Conservation (phyloP, 768 basidiomycete species). For the Strobilomyces echinocephalus region DNA sequence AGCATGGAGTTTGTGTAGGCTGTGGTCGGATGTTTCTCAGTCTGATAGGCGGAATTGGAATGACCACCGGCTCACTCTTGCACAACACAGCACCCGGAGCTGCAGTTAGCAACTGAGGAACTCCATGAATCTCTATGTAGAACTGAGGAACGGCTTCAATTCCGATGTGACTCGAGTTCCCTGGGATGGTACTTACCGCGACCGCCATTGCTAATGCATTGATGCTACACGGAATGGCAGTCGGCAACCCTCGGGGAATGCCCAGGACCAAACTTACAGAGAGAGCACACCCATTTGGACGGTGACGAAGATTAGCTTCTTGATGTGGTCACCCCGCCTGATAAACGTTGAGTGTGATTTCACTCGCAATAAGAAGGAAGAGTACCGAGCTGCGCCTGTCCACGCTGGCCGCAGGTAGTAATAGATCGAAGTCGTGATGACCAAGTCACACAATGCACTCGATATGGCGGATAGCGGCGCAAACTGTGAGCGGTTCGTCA, state of each 20-base stretch:
- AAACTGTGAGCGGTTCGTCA: slow-evolving; percentile 2
- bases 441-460: slow-evolving; percentile 17
- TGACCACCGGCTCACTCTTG: slow-evolving; percentile 12
- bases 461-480: slow-evolving; percentile 5
- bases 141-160: slow-evolving; percentile 10
- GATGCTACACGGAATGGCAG: slow-evolving; percentile 5
- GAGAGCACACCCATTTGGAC: background rate
- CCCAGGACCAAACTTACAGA: background rate
- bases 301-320: background rate
- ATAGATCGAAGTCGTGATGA: background rate
- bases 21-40: background rate
- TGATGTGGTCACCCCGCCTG: slow-evolving; percentile 6
- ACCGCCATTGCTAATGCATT: slow-evolving; percentile 8
- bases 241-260: background rate
- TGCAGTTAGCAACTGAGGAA: slow-evolving; percentile 2
- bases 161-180: background rate
- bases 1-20: slow-evolving; percentile 25
- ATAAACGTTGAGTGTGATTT: background rate
- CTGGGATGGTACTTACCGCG: slow-evolving; percentile 8
- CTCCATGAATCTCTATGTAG: slow-evolving; percentile 2
- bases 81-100: slow-evolving; percentile 12
- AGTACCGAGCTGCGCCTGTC: too few relatives aligned
- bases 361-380: background rate
- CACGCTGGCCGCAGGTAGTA: background rate
- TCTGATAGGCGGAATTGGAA: background rate